Percentiles rank a stretch among this genome's conserved stretches.
These are phyloP conservation scores for Phytophthora hibernalis DNA, from an alignment of 352 stramenopile genomes.

Conservation along the genomic window DNA sequence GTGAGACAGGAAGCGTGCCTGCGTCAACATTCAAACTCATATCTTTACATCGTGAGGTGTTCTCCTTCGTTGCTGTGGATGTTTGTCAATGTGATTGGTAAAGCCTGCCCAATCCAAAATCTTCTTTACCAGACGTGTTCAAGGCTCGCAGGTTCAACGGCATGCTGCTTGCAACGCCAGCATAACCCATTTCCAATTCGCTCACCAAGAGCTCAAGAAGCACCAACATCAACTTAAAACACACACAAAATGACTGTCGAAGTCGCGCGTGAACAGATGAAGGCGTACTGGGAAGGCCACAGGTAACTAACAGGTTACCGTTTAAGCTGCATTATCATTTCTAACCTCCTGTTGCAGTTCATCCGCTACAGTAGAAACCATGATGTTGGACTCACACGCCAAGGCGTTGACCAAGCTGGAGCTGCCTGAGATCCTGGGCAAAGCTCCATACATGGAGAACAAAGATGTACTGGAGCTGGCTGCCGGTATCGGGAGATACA, in stretches of 20 bases:
- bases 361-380: slow-evolving; percentile 76
- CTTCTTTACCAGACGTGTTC: slow-evolving; percentile 23
- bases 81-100: slow-evolving; percentile 24
- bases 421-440: slow-evolving; percentile 74
- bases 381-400: slow-evolving; percentile 86
- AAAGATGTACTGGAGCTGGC: slow-evolving; percentile 73
- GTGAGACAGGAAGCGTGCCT: slow-evolving; percentile 19
- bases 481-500: slow-evolving; percentile 66
- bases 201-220: slow-evolving; percentile 11
- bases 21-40: slow-evolving; percentile 18
- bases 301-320: slow-evolving; percentile 4
- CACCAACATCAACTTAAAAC: too few relatives aligned
- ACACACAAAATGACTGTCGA: slow-evolving; percentile 48
- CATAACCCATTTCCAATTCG: slow-evolving; percentile 29
- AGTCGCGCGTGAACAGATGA: slow-evolving; percentile 69
- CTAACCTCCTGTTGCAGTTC: slow-evolving; percentile 12
- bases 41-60: neutral
- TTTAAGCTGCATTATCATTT: neutral
- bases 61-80: slow-evolving; percentile 5
- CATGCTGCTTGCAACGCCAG: neutral
- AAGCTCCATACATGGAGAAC: slow-evolving; percentile 56
- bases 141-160: slow-evolving; percentile 7
- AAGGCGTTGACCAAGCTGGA: slow-evolving; percentile 71
- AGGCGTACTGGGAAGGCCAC: slow-evolving; percentile 81
- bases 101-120: slow-evolving; percentile 14